Percentiles rank a stretch among this genome's conserved stretches.
phyloP scores from a whole-genome alignment of 2,329 filamentous ascomycete species.

The Trichoderma lentiforme region DNA sequence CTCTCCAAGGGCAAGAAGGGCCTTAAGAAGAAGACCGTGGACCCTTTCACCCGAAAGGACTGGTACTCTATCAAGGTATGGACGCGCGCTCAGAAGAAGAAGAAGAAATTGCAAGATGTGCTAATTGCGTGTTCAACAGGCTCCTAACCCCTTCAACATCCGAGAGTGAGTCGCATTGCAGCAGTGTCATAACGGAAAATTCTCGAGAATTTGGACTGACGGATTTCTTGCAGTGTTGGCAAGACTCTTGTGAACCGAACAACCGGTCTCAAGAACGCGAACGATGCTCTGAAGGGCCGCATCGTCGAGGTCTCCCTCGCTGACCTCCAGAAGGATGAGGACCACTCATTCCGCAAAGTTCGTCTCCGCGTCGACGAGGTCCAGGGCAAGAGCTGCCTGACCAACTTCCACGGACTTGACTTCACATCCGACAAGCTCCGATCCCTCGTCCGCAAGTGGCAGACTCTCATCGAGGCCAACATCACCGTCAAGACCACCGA shows the following conservation, averaged over 20 bases:
- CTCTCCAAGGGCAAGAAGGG: conserved; percentile 99
- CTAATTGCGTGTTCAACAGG: conserved; percentile 46
- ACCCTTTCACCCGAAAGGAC: conserved; percentile 98
- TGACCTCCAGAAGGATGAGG: conserved; percentile 99
- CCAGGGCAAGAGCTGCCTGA: conserved; percentile 99
- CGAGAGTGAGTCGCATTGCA: conserved; percentile 73
- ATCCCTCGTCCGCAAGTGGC: conserved; percentile 99
- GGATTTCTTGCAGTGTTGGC: conserved; percentile 69
- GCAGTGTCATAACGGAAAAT: neutral
- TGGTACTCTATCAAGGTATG: conserved; percentile 96
- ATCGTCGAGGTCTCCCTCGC: conserved; percentile 99
- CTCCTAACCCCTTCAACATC: conserved; percentile 90
- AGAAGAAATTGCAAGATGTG: neutral
- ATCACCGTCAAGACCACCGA: conserved; percentile 99
- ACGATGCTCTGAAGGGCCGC: conserved; percentile 97
- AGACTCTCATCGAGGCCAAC: conserved; percentile 98
- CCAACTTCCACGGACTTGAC: conserved; percentile 99
- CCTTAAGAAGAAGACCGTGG: conserved; percentile 98
- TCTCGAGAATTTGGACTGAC: conserved; percentile 11
- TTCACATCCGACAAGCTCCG: conserved; percentile 99
- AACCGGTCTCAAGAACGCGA: conserved; percentile 99
- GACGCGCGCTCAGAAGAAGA: neutral
- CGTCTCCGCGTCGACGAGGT: conserved; percentile 98
- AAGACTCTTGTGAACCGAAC: conserved; percentile 99
- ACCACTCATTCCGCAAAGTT: conserved; percentile 99